A percentile compares a stretch with the other conserved stretches of the same genome.
phyloP scores from a whole-genome alignment of 192 early-diverging fungal genomes.

The Linderina pennispora region DNA sequence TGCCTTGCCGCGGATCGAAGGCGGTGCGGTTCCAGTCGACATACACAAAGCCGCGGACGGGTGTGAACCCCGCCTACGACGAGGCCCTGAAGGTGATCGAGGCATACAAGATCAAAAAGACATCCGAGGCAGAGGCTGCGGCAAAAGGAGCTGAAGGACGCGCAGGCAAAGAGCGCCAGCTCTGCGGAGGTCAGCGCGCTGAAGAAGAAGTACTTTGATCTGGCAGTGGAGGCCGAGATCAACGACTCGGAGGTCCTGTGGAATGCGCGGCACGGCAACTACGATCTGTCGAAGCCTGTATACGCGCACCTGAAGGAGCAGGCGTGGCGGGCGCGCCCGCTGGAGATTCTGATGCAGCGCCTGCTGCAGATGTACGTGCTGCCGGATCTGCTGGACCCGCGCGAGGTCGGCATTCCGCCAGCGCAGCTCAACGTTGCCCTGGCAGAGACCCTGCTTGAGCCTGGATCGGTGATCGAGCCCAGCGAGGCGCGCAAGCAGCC shows the following conservation, averaged over 20 bases:
- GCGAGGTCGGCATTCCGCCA: slow-evolving; percentile 32
- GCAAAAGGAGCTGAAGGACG: slow-evolving; percentile 15
- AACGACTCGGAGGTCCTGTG: slow-evolving; percentile 65
- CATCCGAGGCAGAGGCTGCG: slow-evolving; percentile 23
- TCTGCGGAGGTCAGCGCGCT: slow-evolving; percentile 45
- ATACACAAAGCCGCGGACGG: slow-evolving; percentile 48
- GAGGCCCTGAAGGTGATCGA: slow-evolving; percentile 68
- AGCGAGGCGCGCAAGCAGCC: slow-evolving; percentile 51
- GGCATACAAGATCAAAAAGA: slow-evolving; percentile 47
- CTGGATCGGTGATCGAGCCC: slow-evolving; percentile 32
- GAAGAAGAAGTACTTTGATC: slow-evolving; percentile 46
- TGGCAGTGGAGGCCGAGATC: slow-evolving; percentile 60
- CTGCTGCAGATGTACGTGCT: slow-evolving; percentile 70
- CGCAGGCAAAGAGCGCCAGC: slow-evolving; percentile 15
- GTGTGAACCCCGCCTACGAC: slow-evolving; percentile 66
- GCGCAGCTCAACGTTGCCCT: slow-evolving; percentile 38
- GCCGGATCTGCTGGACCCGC: slow-evolving; percentile 61
- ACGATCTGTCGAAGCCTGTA: slow-evolving; percentile 63
- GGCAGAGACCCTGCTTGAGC: slow-evolving; percentile 12
- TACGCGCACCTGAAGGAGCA: slow-evolving; percentile 60
- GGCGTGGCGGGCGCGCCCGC: slow-evolving; percentile 52
- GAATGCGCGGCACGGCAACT: slow-evolving; percentile 53
- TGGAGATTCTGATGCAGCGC: slow-evolving; percentile 58
- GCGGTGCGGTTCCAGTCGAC: slow-evolving; percentile 28
- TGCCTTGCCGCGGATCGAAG: not conserved